These are phyloP conservation scores for Rhizoctonia solani DNA, from an alignment of 1,284 basidiomycete species.

Conservation along the genomic window DNA sequence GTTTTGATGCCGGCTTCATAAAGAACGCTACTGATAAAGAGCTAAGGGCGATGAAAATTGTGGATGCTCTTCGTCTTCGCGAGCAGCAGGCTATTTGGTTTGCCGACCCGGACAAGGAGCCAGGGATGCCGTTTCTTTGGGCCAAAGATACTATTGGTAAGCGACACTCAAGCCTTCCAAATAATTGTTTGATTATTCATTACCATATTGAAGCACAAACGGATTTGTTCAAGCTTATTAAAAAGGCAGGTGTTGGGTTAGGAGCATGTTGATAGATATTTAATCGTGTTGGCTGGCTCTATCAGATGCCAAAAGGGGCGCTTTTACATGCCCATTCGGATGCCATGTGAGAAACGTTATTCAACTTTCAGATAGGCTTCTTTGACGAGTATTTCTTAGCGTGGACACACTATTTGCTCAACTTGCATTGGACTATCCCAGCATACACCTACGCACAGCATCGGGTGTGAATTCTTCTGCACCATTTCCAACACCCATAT, in stretches of 20 bases:
- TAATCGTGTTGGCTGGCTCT: neutral
- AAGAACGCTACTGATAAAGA: constrained; percentile 50
- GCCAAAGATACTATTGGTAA: constrained; percentile 46
- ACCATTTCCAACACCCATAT: constrained; percentile 42
- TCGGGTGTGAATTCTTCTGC: constrained; percentile 48
- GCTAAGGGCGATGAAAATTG: constrained; percentile 57
- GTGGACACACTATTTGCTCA: constrained; percentile 58
- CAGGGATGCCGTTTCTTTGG: constrained; percentile 76
- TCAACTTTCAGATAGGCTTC: neutral
- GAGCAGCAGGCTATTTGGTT: constrained; percentile 64
- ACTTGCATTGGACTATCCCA: constrained; percentile 61
- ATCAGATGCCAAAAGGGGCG: constrained; percentile 79
- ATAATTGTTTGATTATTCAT: neutral
- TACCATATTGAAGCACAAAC: constrained; percentile 62
- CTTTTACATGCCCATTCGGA: constrained; percentile 72
- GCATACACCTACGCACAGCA: constrained; percentile 59
- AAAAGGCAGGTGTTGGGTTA: constrained; percentile 49
- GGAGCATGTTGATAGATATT: neutral
- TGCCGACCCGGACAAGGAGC: constrained; percentile 60
- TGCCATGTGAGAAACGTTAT: constrained; percentile 49
- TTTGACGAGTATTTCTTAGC: constrained; percentile 40
- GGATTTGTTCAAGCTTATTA: constrained; percentile 60
- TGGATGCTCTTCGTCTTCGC: constrained; percentile 56
- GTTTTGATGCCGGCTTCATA: constrained; percentile 47
- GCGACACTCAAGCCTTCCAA: neutral